Base-by-base conservation (phyloP, 192 early-diverging fungal species). In the Rhizoclosmatium sp. region DNA sequence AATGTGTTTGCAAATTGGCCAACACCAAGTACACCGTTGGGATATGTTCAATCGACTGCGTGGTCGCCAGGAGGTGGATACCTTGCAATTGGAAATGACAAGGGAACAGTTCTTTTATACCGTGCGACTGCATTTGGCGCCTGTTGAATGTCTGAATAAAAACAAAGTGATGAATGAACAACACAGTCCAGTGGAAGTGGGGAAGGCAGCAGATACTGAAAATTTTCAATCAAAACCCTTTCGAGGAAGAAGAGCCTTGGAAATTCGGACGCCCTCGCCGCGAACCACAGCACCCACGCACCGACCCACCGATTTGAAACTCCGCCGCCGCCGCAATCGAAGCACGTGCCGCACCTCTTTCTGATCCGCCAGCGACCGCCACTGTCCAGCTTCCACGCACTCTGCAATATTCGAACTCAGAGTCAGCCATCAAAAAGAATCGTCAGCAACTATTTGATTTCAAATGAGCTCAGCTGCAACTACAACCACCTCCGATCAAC, bases 1-100 rank as follows among this genome's bases (percentile, higher is more conserved):
- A 88, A 90, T 16, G 94, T 97, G 51, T 97, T 95, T 84, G 75
- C 87, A 69, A 99, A 99, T 88, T 99, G 98, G 98, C 98, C 98
- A n/a, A 94, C 94, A 0, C 69, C 74, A 3, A 81, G 82, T 10
- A 96, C 96, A 19, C 94, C 95, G 16, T 85, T 99, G 42, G 91
- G 93, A 10, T 91, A 94, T 82, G 94, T 98, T 47, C 85, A 90
- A 56, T 85, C 85, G 54, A 81, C 95, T 49, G 91, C 87, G 54
- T 98, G 97, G 78, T 98, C 96, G n/a, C 95, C 95, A n/a, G 86
- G 91, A 51, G 94, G 96, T 54, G 95, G 95, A 3, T 98, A 94
- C 70, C 75, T 99, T 56, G 94, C 94, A 5, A 89, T 95, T 62
- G 97, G 97, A 40, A 98, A 98, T 79, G 93, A 92, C 69, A 93